Percentiles rank a stretch among this genome's conserved stretches.
Conservation (phyloP, 768 basidiomycete species). For the Crassisporium funariophilum region DNA sequence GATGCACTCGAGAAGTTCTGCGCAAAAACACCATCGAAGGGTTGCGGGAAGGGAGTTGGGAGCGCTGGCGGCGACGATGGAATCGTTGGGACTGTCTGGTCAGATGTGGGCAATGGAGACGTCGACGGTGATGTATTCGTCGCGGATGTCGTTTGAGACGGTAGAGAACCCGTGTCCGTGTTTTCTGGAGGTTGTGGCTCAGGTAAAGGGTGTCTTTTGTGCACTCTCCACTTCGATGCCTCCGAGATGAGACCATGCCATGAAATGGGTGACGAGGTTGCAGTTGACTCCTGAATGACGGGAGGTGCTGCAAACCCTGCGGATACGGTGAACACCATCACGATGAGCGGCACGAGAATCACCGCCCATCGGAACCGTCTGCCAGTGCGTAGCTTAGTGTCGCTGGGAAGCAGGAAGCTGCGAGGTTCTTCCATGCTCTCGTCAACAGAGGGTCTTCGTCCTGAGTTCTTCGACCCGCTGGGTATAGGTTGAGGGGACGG, state of each 20-base stretch:
- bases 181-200: constrained; percentile 14
- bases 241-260: constrained; percentile 30
- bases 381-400: constrained; percentile 44
- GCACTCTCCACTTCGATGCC: constrained; percentile 36
- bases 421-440: neutral
- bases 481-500: constrained; percentile 31
- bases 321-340: constrained; percentile 55
- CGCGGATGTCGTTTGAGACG: constrained; percentile 12
- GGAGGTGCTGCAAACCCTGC: constrained; percentile 55
- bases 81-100: constrained; percentile 45
- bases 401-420: neutral
- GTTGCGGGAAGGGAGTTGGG: constrained; percentile 78
- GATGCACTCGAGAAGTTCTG: constrained; percentile 64
- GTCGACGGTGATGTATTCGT: constrained; percentile 22
- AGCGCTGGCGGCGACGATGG: constrained; percentile 52
- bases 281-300: constrained; percentile 43
- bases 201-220: constrained; percentile 37
- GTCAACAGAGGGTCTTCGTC: constrained; percentile 15
- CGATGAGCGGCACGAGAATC: constrained; percentile 54
- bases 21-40: constrained; percentile 64
- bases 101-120: constrained; percentile 22
- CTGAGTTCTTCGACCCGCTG: constrained; percentile 5
- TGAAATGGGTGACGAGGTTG: constrained; percentile 22
- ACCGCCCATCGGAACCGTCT: constrained; percentile 53
- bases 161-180: constrained; percentile 2